A percentile compares a stretch with the other conserved stretches of the same genome.
Conservation (phyloP, 805 yeast species). For the Candida lessepsii region DNA sequence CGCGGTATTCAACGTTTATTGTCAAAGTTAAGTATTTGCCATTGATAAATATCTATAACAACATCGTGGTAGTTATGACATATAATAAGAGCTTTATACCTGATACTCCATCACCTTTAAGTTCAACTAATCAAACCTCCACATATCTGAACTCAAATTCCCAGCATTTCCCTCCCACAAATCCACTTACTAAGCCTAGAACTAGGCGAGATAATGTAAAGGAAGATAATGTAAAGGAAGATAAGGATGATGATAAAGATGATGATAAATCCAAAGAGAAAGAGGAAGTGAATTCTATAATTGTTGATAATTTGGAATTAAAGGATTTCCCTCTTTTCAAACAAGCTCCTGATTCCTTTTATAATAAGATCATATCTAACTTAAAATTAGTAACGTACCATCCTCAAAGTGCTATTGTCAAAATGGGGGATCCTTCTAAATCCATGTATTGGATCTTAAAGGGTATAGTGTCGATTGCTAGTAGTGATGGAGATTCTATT, state of each 20-base stretch:
- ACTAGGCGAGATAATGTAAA: too few relatives aligned
- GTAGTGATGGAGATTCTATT: conserved; percentile 73
- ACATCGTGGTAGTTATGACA: not conserved
- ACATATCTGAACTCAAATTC: not conserved
- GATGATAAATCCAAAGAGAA: conserved; percentile 1
- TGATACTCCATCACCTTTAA: conserved; percentile 27
- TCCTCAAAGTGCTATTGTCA: conserved; percentile 68
- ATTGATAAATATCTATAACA: too few relatives aligned
- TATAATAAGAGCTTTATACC: conserved; percentile 20
- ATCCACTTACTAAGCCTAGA: not conserved
- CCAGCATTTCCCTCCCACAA: not conserved
- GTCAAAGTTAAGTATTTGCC: too few relatives aligned
- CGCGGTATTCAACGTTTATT: too few relatives aligned
- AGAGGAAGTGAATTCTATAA: conserved; percentile 11
- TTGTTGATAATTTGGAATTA: conserved; percentile 22
- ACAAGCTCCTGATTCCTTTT: conserved; percentile 66
- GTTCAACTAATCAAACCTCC: too few relatives aligned
- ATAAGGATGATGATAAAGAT: not conserved
- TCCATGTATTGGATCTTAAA: conserved; percentile 80
- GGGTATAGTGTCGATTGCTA: conserved; percentile 74
- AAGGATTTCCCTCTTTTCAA: conserved; percentile 55
- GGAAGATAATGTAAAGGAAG: not conserved
- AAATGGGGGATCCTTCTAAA: conserved; percentile 68
- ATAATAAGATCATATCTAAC: conserved; percentile 55
- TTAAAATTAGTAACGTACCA: conserved; percentile 59